These are phyloP conservation scores for Viscum album DNA, from an alignment of 177 flowering plant species.

Conservation along the genomic window DNA sequence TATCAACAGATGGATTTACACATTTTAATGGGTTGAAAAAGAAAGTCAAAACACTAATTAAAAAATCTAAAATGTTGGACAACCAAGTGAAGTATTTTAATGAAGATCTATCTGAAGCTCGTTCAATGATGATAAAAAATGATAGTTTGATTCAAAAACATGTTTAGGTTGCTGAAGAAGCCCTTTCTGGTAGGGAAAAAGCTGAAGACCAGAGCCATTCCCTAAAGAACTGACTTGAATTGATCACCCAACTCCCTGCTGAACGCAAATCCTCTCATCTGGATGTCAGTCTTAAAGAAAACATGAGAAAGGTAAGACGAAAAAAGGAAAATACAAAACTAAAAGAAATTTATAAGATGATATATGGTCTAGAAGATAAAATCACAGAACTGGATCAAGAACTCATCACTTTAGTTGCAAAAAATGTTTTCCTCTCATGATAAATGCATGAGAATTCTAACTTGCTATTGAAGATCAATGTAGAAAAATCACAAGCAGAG, in stretches of 20 bases:
- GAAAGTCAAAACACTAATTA: background rate
- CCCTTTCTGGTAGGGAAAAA: constrained; percentile 70
- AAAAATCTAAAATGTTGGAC: background rate
- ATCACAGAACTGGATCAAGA: constrained; percentile 5
- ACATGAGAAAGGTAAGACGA: constrained; percentile 34
- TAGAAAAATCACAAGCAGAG: background rate
- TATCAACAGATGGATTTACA: background rate
- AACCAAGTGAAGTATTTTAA: constrained; percentile 19
- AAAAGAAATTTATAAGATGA: constrained; percentile 26
- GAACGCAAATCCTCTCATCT: constrained; percentile 34
- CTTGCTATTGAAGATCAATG: background rate
- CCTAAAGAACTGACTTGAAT: constrained; percentile 30
- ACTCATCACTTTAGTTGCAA: background rate
- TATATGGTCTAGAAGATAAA: constrained; percentile 21
- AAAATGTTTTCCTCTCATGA: background rate
- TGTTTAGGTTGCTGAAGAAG: constrained; percentile 77
- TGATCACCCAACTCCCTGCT: constrained; percentile 21
- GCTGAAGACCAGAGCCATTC: constrained; percentile 34
- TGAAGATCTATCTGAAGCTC: constrained; percentile 40
- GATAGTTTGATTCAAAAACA: constrained; percentile 59
- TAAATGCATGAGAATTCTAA: background rate
- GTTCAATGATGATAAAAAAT: constrained; percentile 40
- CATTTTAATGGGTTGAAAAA: constrained; percentile 1
- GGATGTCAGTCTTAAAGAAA: constrained; percentile 40
- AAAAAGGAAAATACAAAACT: constrained; percentile 31